phyloP scores from a whole-genome alignment of 768 basidiomycete genomes.

The Nevesoporus exiguus region DNA sequence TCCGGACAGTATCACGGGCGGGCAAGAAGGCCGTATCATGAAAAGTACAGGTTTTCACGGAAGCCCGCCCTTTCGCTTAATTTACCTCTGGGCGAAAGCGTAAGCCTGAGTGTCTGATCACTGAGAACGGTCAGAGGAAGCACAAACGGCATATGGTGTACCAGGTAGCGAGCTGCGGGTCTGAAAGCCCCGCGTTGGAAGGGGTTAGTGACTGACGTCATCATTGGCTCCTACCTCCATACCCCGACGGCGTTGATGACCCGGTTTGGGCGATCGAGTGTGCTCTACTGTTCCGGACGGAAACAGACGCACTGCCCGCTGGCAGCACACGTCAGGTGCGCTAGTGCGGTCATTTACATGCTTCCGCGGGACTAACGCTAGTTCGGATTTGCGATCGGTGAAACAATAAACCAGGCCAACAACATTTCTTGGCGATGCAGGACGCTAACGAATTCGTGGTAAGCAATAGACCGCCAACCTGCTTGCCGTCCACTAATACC shows the following conservation, averaged over 20 bases:
- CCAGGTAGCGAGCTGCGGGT: neutral
- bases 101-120: too few species aligned
- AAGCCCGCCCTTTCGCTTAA: neutral
- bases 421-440: conserved; percentile 2
- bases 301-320: neutral
- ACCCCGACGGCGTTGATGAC: neutral
- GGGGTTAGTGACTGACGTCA: too few species aligned
- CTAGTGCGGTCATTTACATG: too few species aligned
- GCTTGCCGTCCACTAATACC: neutral
- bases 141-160: neutral
- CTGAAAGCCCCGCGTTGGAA: neutral
- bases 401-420: neutral
- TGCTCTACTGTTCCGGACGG: too few species aligned
- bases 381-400: neutral
- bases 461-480: neutral
- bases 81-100: neutral
- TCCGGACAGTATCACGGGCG: neutral
- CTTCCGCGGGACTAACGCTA: too few species aligned
- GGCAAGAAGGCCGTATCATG: conserved; percentile 4
- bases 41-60: neutral
- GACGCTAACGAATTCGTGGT: conserved; percentile 25
- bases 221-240: neutral
- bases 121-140: neutral
- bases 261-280: neutral
- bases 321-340: too few species aligned